Evolutionary conservation across 257 asterid species (phyloP), one percentile per base, ranked within the genome.

Genomic region (Schizonepeta tenuifolia): DNA sequence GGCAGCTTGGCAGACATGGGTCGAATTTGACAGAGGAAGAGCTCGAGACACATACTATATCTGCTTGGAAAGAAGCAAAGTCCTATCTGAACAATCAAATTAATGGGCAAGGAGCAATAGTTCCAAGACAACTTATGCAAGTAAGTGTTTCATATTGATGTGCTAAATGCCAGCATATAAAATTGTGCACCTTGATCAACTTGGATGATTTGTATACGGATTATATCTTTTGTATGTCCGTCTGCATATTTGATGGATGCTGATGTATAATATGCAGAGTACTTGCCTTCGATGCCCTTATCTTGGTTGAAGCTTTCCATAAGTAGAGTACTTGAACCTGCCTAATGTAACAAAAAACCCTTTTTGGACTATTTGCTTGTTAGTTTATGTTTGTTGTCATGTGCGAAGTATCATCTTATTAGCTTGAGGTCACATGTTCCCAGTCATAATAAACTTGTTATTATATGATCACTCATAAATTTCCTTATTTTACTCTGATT

Each of bases 31-130:
- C 96, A 0, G 96, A 89, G 79, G 92, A 86, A 81, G 90, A 89
- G 80, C 86, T 89, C 33, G 96, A 85, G 74, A 89, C 92, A 57
- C 96, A 89, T 74, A 86, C 96, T 63, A 85, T 89, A 70, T 83
- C 89, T 68, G 96, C 96, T 47, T 89, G 96, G 96, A 89, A 89
- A 85, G 90, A 82, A 73, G 90, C 89, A 40, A 89, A 89, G 75
- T 75, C 85, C 46, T 82, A 77, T 79, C 70, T 82, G 28, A 87
- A 81, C 71, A 74, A 83, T 67, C 90, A 86, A 74, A 80, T 84
- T 60, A 82, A 71, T 67, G 92, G 84, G 64, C 84, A 81, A 70
- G 89, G 71, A 50, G 69, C 66, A 66, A 66, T 77, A 41, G 80
- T 77, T 64, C 68, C 85, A 21, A 81, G 89, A 70, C 93, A 65